Evolutionary conservation across 78 protist genomes (phyloP).

Genomic region (Dictyostelium purpureum): DNA sequence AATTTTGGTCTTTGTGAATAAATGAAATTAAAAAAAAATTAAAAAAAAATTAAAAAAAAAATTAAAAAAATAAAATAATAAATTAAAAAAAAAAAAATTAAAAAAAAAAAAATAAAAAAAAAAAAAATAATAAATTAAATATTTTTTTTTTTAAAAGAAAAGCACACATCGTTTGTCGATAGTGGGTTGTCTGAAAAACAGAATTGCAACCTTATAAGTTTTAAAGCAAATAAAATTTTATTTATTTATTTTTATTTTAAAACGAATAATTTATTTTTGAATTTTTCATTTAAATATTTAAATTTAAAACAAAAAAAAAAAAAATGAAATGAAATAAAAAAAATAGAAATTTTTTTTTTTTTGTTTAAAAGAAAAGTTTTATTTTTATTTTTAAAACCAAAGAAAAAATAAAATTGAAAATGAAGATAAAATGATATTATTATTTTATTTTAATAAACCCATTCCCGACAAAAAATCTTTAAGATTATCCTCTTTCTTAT

Average conservation of each 20-base stretch:
- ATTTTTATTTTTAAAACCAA: too few species aligned
- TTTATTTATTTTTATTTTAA: too few species aligned
- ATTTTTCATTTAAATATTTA: too few species aligned
- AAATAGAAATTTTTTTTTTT: neutral
- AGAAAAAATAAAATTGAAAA: neutral
- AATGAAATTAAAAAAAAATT: neutral
- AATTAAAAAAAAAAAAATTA: neutral
- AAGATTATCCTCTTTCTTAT: neutral
- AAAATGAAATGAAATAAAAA: neutral
- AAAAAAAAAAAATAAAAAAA: neutral
- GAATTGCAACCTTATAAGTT: too few species aligned
- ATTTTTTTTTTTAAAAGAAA: too few species aligned
- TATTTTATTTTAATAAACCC: neutral
- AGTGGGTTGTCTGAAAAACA: too few species aligned
- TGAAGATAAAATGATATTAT: neutral
- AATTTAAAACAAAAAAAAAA: too few species aligned
- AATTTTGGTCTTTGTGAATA: neutral
- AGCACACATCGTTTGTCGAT: too few species aligned
- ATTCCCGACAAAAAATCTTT: neutral
- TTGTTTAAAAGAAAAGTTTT: neutral
- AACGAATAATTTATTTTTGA: too few species aligned
- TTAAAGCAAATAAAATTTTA: too few species aligned
- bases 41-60: neutral
- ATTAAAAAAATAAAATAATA: neutral
- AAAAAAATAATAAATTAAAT: neutral